These are phyloP conservation scores for Aureobasidium sp. DNA, from an alignment of 2,329 filamentous ascomycete genomes.

Conservation along the genomic window DNA sequence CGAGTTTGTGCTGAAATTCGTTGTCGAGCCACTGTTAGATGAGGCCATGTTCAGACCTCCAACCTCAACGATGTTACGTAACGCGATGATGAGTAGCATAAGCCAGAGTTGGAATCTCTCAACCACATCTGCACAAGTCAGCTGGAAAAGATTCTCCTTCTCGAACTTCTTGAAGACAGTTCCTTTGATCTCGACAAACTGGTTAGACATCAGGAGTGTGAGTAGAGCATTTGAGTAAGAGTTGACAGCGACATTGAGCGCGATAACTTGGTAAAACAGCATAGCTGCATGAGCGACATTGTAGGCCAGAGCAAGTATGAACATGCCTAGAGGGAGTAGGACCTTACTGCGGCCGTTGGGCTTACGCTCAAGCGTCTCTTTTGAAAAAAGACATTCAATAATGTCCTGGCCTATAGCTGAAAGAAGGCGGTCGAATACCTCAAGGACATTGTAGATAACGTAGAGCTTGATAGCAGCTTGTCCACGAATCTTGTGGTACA, in stretches of 20 bases:
- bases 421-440: conserved; percentile 83
- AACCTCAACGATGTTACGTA: conserved; percentile 93
- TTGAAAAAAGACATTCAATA: conserved; percentile 88
- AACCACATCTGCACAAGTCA: conserved; percentile 93
- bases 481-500: conserved; percentile 96
- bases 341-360: conserved; percentile 86
- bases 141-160: conserved; percentile 93
- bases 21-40: conserved; percentile 21
- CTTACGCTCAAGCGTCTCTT: conserved; percentile 83
- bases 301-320: conserved; percentile 76
- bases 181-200: conserved; percentile 98
- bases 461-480: conserved; percentile 98
- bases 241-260: conserved; percentile 95
- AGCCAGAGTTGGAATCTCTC: conserved; percentile 97
- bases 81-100: conserved; percentile 91
- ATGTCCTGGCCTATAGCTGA: conserved; percentile 93
- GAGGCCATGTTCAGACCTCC: conserved; percentile 62
- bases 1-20: conserved; percentile 32
- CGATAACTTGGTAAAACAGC: conserved; percentile 95
- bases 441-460: conserved; percentile 96
- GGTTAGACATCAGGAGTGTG: conserved; percentile 88
- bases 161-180: conserved; percentile 99
- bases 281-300: conserved; percentile 81
- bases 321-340: conserved; percentile 82
- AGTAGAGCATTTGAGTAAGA: conserved; percentile 95